phyloP scores from a whole-genome alignment of 1,139 yeast species.

The Sugiyamaella paludigena region DNA sequence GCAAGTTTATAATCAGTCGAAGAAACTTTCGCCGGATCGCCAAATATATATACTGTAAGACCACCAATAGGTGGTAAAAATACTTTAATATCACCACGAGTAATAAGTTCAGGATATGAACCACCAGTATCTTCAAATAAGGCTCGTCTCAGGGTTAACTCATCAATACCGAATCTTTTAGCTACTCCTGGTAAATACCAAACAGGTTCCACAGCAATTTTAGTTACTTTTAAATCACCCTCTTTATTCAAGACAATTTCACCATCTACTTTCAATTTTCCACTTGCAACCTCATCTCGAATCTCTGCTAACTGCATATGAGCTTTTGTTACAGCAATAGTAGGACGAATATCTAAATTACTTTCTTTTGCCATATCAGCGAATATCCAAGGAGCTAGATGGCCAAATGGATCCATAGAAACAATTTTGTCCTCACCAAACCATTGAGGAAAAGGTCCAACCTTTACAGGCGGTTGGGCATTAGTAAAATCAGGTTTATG shows the following conservation, averaged over 20 bases:
- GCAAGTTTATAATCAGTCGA: conserved; percentile 50
- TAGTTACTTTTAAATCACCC: conserved; percentile 59
- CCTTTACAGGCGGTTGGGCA: conserved; percentile 57
- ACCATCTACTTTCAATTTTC: conserved; percentile 55
- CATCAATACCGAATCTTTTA: conserved; percentile 54
- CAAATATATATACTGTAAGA: conserved; percentile 58
- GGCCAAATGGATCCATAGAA: conserved; percentile 62
- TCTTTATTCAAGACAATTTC: conserved; percentile 51
- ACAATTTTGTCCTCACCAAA: conserved; percentile 52
- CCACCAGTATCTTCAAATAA: conserved; percentile 64
- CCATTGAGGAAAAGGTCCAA: conserved; percentile 56
- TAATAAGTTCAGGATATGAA: conserved; percentile 60
- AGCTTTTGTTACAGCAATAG: conserved; percentile 62
- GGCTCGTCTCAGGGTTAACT: conserved; percentile 53
- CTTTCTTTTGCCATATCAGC: conserved; percentile 43
- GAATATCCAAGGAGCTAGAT: conserved; percentile 56
- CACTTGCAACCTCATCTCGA: conserved; percentile 51
- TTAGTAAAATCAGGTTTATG: conserved; percentile 59
- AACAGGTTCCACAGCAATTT: conserved; percentile 63
- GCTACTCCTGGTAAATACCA: conserved; percentile 68
- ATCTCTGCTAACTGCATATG: conserved; percentile 57
- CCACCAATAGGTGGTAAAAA: conserved; percentile 67
- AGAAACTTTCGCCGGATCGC: conserved; percentile 52
- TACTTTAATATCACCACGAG: conserved; percentile 60
- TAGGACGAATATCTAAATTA: conserved; percentile 55